Base-by-base conservation (phyloP, 805 yeast genomes). In the Metschnikowia borealis region DNA sequence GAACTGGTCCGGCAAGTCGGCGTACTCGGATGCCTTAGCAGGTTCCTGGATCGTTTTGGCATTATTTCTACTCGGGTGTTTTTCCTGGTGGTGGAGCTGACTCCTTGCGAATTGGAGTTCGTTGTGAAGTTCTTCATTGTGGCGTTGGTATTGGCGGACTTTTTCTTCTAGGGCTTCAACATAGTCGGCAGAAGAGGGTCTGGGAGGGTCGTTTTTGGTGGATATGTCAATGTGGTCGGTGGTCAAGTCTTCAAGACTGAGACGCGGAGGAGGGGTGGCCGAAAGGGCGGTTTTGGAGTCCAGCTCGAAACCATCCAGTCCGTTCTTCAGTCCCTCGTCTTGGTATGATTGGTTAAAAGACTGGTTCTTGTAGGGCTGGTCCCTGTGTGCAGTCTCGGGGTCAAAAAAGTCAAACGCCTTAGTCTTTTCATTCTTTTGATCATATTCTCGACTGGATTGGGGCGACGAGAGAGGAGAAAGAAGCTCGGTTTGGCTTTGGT, bases 381-480 rank as follows among this genome's bases (percentile, higher is more conserved):
- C 11, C 11, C 10, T 3, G 11, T 26, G 29, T 26, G 29, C 11
- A 26, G 11, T 8, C 11, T 26, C 29, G 10, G 29, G 29, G 29
- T 26, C 29, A 8, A 26, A 26, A 3, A 26, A 26, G 29, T 26
- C 29, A 26, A 26, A 26, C 5, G 29, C 11, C 29, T 26, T 26
- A 26, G 11, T 26, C 11, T 26, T 26, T 26, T 26, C 29, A 26
- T 26, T 8, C 11, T 35, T 35, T 17, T 14, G 38, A 8, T n/a
- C 40, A 21, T 38, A 52, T 35, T 45, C 55, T 23, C 53, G 39
- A 43, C 55, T 55, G 11, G 73, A 68, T 11, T 53, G 61, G 1
- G 74, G 73, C 2, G 73, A 64, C 3, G 73, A 68, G 8, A 57
- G 55, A 15, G 72, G 71, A 10, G 70, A 62, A 29, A 47, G 39